Evolutionary conservation across 306 rosid species (phyloP), one percentile per base, ranked within the genome.

Genomic region (Acacia acuminata): DNA sequence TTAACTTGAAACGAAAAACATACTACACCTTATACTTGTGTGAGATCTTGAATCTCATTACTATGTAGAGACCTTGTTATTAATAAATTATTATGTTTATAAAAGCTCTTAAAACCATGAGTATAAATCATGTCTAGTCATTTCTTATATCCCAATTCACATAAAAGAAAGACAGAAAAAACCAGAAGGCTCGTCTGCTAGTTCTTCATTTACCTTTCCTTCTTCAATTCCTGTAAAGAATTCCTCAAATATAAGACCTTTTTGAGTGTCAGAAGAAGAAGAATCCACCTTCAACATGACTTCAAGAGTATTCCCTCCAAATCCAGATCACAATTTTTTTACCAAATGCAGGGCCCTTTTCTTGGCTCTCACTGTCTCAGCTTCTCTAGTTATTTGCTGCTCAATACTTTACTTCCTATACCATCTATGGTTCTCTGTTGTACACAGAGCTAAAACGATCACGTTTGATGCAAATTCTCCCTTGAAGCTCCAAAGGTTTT

Each of bases 381-480:
- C 98, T 48, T 92, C 94, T 78, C 72, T 93, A 7, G 93, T 96
- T 0, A 91, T 96, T 58, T 69, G 93, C 80, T 83, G 88, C 68
- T 92, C 99, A 10, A 73, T 96, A 24, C 82, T 96, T 72, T 96
- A 93, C 88, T 91, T 96, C 80, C 86, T 96, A 17, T 88, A 93
- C 85, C 91, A 91, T 67, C 83, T 96, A 5, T 96, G 97, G 96
- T 86, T 82, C 61, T 92, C 97, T 15, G 85, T 92, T 79, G 84
- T 87, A 4, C 90, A 88, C 84, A 86, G 93, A 60, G 88, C 94
- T 12, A 90, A 92, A 71, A 96, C 99, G 51, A 92, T 92, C 25
- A 97, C 99, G 9, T 92, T 88, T 85, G 96, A 92, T 82, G 86
- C 96, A 10, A 90, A 86, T 84, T 90, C 97, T 61, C 94, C 99